Evolutionary conservation across 2,329 filamentous ascomycete genomes (phyloP), one percentile per base, ranked within the genome.

Genomic region (Alternaria alternata): DNA sequence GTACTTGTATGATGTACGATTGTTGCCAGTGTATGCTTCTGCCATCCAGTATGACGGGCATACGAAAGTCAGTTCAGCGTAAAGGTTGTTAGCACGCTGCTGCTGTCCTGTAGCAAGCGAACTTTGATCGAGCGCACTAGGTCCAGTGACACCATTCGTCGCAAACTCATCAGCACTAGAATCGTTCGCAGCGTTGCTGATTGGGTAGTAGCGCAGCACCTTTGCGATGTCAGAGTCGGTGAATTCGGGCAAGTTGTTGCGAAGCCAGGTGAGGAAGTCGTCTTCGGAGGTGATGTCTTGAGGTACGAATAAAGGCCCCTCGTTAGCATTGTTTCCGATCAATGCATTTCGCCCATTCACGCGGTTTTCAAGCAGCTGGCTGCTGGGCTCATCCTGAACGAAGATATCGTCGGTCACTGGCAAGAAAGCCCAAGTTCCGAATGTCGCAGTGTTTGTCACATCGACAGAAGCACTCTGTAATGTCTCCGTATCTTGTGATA

Each of bases 21-120:
- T 39, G 4, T 24, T 18, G 42, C n/a, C 39, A 18, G 57, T 59
- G 61, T 69, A 87, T 3, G 83, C 84, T 36, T 82, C 77, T 2
- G 82, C 81, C 56, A 87, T 74, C 85, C 85, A 87, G 71, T 87
- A 87, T 0, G 82, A 81, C 0, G 85, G 82, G 68, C 86, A 88
- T 43, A 84, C 78, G 61, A 87, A 87, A 2, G 83, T 84, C 1
- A 81, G 78, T 71, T 88, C 86, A 42, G 82, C 84, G 62, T 83
- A 84, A 48, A 88, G 81, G 67, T 86, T 84, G 26, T 55, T 49
- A 8, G 80, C 83, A 26, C 82, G 80, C 66, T 88, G 85, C 62
- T 87, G 85, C 67, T 86, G 84, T 24, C 86, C 86, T 2, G 80
- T 82, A 2, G 78, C 84, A 34, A 80, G 79, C 30, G 78, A 76